Conservation (phyloP, 768 basidiomycete species). For the Trametes cinnabarina region DNA sequence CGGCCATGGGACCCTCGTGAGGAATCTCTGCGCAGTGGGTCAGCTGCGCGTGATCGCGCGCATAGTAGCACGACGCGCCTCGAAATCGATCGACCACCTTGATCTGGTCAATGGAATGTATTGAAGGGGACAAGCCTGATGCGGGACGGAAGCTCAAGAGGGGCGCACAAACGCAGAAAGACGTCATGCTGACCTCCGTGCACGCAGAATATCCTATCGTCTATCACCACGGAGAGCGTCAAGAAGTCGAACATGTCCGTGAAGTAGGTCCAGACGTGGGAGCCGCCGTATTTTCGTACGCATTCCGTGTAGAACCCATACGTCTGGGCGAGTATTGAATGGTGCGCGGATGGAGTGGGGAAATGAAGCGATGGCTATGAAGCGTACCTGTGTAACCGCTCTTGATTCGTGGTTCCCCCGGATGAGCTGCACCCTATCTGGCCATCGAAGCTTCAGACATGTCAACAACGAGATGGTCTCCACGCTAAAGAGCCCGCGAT, state of each 20-base stretch:
- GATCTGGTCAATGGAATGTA: constrained; percentile 99
- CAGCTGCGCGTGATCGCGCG: neutral
- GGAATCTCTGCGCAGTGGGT: constrained; percentile 75
- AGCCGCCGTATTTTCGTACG: constrained; percentile 92
- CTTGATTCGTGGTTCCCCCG: constrained; percentile 97
- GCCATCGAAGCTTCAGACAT: constrained; percentile 95
- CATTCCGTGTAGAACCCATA: constrained; percentile 99
- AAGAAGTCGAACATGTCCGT: constrained; percentile 99
- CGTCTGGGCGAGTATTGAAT: constrained; percentile 54
- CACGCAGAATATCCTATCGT: constrained; percentile 98
- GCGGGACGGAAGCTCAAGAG: constrained; percentile 5
- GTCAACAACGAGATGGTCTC: constrained; percentile 97
- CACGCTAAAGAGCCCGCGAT: constrained; percentile 95
- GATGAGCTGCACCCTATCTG: constrained; percentile 94
- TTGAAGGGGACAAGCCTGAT: constrained; percentile 91
- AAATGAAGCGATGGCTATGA: neutral
- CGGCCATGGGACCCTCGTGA: constrained; percentile 99
- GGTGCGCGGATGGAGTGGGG: constrained; percentile 24
- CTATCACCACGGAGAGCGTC: constrained; percentile 95
- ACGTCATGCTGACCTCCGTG: constrained; percentile 73
- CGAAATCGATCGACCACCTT: constrained; percentile 98
- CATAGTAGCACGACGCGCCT: constrained; percentile 47
- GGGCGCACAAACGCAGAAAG: neutral
- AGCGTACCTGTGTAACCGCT: constrained; percentile 92
- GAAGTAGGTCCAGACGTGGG: constrained; percentile 98